Base-by-base conservation (phyloP, 805 yeast genomes). In the Pichia occidentalis region DNA sequence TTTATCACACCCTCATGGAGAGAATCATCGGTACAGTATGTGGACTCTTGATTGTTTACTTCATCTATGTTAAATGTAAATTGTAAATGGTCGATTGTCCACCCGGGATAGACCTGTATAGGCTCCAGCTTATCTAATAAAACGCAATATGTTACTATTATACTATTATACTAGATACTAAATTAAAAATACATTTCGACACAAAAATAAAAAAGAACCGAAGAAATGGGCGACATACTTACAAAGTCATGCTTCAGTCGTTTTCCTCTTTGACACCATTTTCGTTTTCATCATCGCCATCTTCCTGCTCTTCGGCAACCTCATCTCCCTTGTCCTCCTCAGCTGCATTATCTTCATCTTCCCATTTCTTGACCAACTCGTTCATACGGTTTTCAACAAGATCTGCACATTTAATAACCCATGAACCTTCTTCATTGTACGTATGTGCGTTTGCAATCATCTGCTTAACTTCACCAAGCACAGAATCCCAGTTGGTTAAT, bases 381-480 rank as follows among this genome's bases (percentile, higher is more conserved):
- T 45, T 40, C 39, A 68, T 56, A 32, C 61, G 53, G 8, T 57
- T 47, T 42, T 73, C 76, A 47, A 74, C 60, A 4, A 49, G 50
- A 11, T 48, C 59, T 3, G 87, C 85, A 55, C 79, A 84, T 21
- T 66, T 63, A 47, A 71, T 77, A 11, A 81, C 79, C 53, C 71
- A 60, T 13, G 85, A 76, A 1, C 77, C 83, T 40, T 76, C 81
- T 56, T 77, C 80, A 52, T 81, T 81, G 54, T 79, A 81, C 1
- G 69, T 65, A 45, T 71, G 67, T n/a, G 87, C 87, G 50, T 81
- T 81, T n/a, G 53, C 47, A 44, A 77, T 68, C 86, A 81, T 78
- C 48, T 64, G 59, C 21, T 63, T 57, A 20, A 79, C 57, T 39
- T 73, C 82, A 27, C 53, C 64, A 45, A 68, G 59, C 47, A 81